These are phyloP conservation scores for Chalciporus piperatus DNA, from an alignment of 768 basidiomycete species.

Conservation along the genomic window DNA sequence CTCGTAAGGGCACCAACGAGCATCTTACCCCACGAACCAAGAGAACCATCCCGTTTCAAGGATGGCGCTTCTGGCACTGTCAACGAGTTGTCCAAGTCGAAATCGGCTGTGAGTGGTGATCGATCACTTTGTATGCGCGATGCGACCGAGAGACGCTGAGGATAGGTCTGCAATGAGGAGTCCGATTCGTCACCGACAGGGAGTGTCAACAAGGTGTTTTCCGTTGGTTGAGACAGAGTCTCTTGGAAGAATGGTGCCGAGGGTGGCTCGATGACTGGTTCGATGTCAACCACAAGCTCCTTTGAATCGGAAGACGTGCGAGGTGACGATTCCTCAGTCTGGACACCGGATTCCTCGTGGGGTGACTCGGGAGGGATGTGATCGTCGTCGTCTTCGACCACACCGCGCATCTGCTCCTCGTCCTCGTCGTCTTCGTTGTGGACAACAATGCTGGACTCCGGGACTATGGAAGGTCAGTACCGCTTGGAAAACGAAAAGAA, in stretches of 20 bases:
- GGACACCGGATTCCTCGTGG: slow-evolving; percentile 42
- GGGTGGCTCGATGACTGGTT: slow-evolving; percentile 53
- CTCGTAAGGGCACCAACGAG: slow-evolving; percentile 65
- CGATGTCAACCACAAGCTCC: slow-evolving; percentile 60
- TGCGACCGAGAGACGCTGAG: slow-evolving; percentile 59
- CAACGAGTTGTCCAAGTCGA: slow-evolving; percentile 46
- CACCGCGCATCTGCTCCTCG: slow-evolving; percentile 34
- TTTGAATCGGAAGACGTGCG: slow-evolving; percentile 59
- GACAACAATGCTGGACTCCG: slow-evolving; percentile 63
- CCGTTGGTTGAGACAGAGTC: slow-evolving; percentile 46
- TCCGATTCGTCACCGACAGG: slow-evolving; percentile 46
- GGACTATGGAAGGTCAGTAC: slow-evolving; percentile 38
- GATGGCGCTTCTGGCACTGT: slow-evolving; percentile 40
- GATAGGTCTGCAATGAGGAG: slow-evolving; percentile 52
- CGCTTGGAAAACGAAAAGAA: slow-evolving; percentile 3
- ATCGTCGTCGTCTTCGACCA: slow-evolving; percentile 44
- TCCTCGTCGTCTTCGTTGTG: slow-evolving; percentile 51
- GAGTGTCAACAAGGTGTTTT: slow-evolving; percentile 39
- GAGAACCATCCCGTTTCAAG: slow-evolving; percentile 57
- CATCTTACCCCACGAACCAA: slow-evolving; percentile 65
- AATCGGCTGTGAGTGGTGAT: slow-evolving; percentile 52
- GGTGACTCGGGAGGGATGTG: slow-evolving; percentile 53
- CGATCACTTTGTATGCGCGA: slow-evolving; percentile 60
- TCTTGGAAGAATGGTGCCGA: slow-evolving; percentile 47
- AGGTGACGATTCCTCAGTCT: slow-evolving; percentile 52